A percentile compares a stretch with the other conserved stretches of the same genome.
These are phyloP conservation scores for Termitomyces sp. DNA, from an alignment of 768 basidiomycete genomes.

Conservation along the genomic window DNA sequence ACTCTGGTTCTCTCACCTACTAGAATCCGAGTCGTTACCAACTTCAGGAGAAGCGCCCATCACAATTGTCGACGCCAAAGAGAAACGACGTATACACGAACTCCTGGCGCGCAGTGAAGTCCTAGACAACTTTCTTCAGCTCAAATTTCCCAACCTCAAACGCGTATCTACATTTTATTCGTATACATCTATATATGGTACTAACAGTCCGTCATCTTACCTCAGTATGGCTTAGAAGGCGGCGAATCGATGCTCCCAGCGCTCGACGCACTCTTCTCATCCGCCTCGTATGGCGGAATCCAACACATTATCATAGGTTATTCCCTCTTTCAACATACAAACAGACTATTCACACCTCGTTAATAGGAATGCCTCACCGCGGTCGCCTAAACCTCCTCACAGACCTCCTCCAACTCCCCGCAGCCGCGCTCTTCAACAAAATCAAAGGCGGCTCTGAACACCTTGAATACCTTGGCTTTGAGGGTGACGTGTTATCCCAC, in stretches of 20 bases:
- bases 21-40: slow-evolving; percentile 57
- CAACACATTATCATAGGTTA: slow-evolving; percentile 59
- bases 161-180: slow-evolving; percentile 31
- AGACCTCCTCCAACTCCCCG: slow-evolving; percentile 62
- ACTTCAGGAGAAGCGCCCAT: slow-evolving; percentile 26
- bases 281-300: slow-evolving; percentile 61
- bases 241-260: slow-evolving; percentile 94
- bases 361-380: slow-evolving; percentile 77
- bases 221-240: slow-evolving; percentile 80
- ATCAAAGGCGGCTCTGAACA: slow-evolving; percentile 75
- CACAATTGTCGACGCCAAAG: slow-evolving; percentile 21
- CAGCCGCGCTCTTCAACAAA: slow-evolving; percentile 77
- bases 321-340: background rate
- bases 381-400: slow-evolving; percentile 84
- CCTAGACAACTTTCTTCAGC: slow-evolving; percentile 79
- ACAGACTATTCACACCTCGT: background rate
- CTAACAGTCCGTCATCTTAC: slow-evolving; percentile 11
- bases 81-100: slow-evolving; percentile 55
- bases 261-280: slow-evolving; percentile 67
- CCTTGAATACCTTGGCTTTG: slow-evolving; percentile 57
- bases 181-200: background rate
- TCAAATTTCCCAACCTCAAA: slow-evolving; percentile 86
- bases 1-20: slow-evolving; percentile 81
- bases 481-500: slow-evolving; percentile 88
- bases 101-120: slow-evolving; percentile 74